phyloP scores from a whole-genome alignment of 257 asterid species.

The Capsicum rhomboideum region DNA sequence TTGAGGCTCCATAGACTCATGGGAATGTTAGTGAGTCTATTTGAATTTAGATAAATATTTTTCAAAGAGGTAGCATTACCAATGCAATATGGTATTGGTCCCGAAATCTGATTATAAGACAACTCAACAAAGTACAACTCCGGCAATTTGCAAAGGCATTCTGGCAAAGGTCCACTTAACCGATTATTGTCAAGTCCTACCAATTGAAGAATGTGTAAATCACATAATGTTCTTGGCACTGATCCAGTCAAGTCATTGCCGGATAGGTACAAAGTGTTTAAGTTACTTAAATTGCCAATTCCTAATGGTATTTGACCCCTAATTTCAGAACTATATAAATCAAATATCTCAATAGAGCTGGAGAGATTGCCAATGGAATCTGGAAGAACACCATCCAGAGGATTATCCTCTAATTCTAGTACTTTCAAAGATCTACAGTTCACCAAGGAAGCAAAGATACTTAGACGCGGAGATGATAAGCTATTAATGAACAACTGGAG shows the following conservation, averaged over 20 bases:
- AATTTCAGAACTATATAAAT: background rate
- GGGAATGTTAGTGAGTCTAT: constrained; percentile 25
- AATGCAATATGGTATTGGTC: constrained; percentile 17
- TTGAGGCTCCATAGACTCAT: constrained; percentile 18
- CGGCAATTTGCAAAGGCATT: constrained; percentile 7
- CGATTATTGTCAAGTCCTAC: background rate
- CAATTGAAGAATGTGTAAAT: constrained; percentile 10
- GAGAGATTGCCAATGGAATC: constrained; percentile 23
- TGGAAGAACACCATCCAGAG: constrained; percentile 20
- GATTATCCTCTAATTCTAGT: background rate
- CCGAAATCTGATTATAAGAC: constrained; percentile 7
- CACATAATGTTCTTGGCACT: constrained; percentile 14
- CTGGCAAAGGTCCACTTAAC: constrained; percentile 15
- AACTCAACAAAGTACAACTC: background rate
- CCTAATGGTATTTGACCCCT: constrained; percentile 21
- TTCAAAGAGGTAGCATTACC: constrained; percentile 17
- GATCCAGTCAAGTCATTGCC: constrained; percentile 20
- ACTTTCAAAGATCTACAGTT: constrained; percentile 1
- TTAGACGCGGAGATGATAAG: constrained; percentile 6
- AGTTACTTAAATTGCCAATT: constrained; percentile 28
- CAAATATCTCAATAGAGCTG: constrained; percentile 5
- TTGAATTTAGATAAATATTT: constrained; percentile 12
- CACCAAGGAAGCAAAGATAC: constrained; percentile 17
- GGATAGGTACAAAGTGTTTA: constrained; percentile 2
- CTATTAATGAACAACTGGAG: constrained; percentile 4